Conservation (phyloP, 306 rosid species). For the Ammopiptanthus mongolicus region DNA sequence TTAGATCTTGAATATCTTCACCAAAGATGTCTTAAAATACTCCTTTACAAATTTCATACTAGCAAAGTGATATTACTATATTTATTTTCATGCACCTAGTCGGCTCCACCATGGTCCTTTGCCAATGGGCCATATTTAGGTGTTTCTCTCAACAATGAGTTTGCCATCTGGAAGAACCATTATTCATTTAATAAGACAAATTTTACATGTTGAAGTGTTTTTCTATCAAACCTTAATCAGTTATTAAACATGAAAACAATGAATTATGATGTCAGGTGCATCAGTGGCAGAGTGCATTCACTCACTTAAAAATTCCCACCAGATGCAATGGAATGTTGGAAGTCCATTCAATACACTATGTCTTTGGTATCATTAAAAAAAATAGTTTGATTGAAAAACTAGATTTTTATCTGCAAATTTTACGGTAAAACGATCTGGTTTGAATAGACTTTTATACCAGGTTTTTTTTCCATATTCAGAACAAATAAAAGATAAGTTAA, state of each 20-base stretch:
- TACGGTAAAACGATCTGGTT: background rate
- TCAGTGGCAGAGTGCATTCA: background rate
- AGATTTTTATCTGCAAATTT: background rate
- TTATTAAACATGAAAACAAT: background rate
- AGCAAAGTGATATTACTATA: background rate
- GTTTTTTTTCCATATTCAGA: too few relatives aligned
- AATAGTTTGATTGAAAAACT: background rate
- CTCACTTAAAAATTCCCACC: background rate
- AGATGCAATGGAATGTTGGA: conserved; percentile 1
- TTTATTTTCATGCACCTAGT: background rate
- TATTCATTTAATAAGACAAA: conserved; percentile 25
- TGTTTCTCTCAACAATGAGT: background rate
- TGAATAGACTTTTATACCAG: too few relatives aligned
- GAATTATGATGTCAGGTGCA: conserved; percentile 13
- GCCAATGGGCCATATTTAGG: background rate
- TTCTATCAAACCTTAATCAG: background rate
- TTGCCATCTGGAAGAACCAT: conserved; percentile 18
- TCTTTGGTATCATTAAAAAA: background rate
- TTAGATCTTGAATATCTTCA: background rate
- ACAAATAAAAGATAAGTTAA: too few relatives aligned
- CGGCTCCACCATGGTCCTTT: background rate
- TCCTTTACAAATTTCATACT: background rate
- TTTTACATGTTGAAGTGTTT: conserved; percentile 8
- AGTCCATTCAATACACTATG: background rate
- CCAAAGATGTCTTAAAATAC: background rate